Conservation (phyloP, 257 asterid species). For the Fraxinus quadrangulata region DNA sequence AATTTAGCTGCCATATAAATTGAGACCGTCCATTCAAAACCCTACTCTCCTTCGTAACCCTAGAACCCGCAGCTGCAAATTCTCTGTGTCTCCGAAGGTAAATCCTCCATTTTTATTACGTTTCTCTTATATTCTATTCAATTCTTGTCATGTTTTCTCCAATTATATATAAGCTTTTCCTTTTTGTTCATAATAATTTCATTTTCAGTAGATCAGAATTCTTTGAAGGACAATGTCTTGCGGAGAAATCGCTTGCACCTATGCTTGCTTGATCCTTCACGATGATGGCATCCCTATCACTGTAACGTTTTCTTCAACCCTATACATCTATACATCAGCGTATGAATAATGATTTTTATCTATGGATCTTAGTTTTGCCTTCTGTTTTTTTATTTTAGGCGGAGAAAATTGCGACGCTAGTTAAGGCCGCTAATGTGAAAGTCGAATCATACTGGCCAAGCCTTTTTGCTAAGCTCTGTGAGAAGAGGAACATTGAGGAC, state of each 20-base stretch:
- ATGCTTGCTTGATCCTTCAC: constrained; percentile 63
- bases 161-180: neutral
- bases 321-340: neutral
- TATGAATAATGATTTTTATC: neutral
- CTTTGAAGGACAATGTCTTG: constrained; percentile 40
- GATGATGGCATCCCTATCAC: constrained; percentile 65
- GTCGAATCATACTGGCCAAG: constrained; percentile 72
- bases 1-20: neutral
- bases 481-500: constrained; percentile 58
- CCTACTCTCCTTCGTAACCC: neutral
- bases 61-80: neutral
- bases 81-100: neutral
- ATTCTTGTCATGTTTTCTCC: neutral
- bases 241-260: constrained; percentile 55
- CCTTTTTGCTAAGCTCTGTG: constrained; percentile 65
- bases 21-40: neutral
- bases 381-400: constrained; percentile 33
- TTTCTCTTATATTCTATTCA: neutral
- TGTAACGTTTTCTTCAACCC: constrained; percentile 24
- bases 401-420: constrained; percentile 51
- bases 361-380: neutral
- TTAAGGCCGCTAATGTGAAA: constrained; percentile 52
- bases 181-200: neutral
- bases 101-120: neutral
- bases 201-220: neutral